Percentiles rank a stretch among this genome's conserved stretches.
These are phyloP conservation scores for Purpureocillium lavendulum DNA, from an alignment of 2,329 filamentous ascomycete species.

Conservation along the genomic window DNA sequence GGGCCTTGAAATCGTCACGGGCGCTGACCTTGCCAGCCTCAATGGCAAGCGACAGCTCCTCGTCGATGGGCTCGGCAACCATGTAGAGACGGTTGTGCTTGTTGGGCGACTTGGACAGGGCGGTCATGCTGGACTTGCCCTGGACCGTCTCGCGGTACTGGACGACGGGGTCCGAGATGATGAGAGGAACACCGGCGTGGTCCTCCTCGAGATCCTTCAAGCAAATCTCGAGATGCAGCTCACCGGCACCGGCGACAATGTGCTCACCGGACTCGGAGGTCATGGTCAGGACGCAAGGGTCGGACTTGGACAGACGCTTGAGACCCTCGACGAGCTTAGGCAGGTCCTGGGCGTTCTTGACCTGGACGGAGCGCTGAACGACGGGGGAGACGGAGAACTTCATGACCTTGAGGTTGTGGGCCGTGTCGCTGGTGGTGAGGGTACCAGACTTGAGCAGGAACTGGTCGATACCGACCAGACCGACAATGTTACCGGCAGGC, in stretches of 20 bases:
- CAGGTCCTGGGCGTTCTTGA: slow-evolving; percentile 99
- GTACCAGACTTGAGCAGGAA: slow-evolving; percentile 99
- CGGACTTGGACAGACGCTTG: slow-evolving; percentile 99
- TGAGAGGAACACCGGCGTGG: slow-evolving; percentile 96
- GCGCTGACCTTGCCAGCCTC: slow-evolving; percentile 86
- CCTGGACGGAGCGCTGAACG: slow-evolving; percentile 96
- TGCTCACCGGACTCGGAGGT: slow-evolving; percentile 95
- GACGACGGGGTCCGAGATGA: slow-evolving; percentile 96
- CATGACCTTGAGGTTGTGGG: slow-evolving; percentile 99
- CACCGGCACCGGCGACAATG: slow-evolving; percentile 97
- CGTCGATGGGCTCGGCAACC: slow-evolving; percentile 78
- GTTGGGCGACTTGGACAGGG: slow-evolving; percentile 99
- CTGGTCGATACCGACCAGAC: slow-evolving; percentile 98
- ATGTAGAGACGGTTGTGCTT: slow-evolving; percentile 99
- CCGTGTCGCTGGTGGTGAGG: slow-evolving; percentile 91
- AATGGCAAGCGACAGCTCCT: slow-evolving; percentile 87
- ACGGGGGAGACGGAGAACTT: slow-evolving; percentile 99
- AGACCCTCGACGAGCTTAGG: slow-evolving; percentile 99
- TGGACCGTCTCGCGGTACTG: slow-evolving; percentile 96
- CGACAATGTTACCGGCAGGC: slow-evolving; percentile 98
- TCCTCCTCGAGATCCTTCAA: slow-evolving; percentile 99
- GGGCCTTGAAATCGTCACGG: slow-evolving; percentile 98
- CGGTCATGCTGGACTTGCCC: slow-evolving; percentile 81
- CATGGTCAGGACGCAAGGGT: slow-evolving; percentile 90
- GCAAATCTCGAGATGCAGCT: slow-evolving; percentile 99